Evolutionary conservation across 2,329 filamentous ascomycete genomes (phyloP).

Genomic region (Blastomyces parvus): DNA sequence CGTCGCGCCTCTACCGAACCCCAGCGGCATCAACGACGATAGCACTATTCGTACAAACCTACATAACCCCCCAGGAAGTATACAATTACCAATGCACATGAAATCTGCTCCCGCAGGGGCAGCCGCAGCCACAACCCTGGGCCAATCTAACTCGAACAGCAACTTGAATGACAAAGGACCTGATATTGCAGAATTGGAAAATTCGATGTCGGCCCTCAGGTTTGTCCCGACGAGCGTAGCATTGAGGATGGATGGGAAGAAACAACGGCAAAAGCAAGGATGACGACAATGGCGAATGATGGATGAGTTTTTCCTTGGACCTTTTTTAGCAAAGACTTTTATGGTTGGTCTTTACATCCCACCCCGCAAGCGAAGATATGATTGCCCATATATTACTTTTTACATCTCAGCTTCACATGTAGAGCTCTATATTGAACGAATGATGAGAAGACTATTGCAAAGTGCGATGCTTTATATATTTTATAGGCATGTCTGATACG

Average conservation of each 20-base stretch:
- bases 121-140: neutral
- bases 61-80: neutral
- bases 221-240: constrained; percentile 38
- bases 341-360: neutral
- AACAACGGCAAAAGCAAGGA: neutral
- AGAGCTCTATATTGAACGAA: neutral
- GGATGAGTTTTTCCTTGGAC: neutral
- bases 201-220: constrained; percentile 36
- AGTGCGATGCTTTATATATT: neutral
- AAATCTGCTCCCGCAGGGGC: neutral
- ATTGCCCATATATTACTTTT: neutral
- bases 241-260: constrained; percentile 21
- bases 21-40: neutral
- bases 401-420: neutral
- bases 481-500: neutral
- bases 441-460: neutral
- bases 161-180: constrained; percentile 16
- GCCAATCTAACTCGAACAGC: neutral
- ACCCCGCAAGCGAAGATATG: neutral
- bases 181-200: constrained; percentile 32
- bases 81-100: neutral
- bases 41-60: neutral
- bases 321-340: neutral
- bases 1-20: neutral
- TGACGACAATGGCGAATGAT: neutral